These are phyloP conservation scores for Boletus rufocinnamomeus DNA, from an alignment of 768 basidiomycete genomes.

Conservation along the genomic window DNA sequence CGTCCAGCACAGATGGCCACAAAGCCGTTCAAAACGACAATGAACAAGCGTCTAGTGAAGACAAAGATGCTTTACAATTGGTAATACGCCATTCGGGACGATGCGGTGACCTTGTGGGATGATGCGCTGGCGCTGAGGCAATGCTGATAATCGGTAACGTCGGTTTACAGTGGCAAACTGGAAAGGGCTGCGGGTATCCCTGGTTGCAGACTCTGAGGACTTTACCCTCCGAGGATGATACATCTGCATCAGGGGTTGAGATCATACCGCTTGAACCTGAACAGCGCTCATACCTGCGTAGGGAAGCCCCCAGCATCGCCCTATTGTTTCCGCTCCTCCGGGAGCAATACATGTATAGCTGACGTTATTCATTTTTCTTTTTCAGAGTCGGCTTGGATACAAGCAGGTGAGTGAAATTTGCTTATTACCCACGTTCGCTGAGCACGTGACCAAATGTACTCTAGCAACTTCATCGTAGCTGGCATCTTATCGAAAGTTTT, in stretches of 20 bases:
- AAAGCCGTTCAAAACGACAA: constrained; percentile 15
- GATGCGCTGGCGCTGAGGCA: constrained; percentile 30
- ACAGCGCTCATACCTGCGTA: constrained; percentile 97
- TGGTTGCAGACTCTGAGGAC: constrained; percentile 37
- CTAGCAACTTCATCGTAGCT: constrained; percentile 84
- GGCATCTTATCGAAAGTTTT: constrained; percentile 83
- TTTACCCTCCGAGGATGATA: constrained; percentile 25
- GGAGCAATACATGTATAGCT: constrained; percentile 49
- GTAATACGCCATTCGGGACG: constrained; percentile 42
- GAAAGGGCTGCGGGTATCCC: constrained; percentile 91
- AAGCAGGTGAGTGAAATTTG: constrained; percentile 55
- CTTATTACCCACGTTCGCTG: constrained; percentile 2
- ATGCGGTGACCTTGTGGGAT: constrained; percentile 36
- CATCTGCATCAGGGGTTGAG: constrained; percentile 73
- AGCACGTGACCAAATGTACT: constrained; percentile 4
- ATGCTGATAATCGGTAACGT: constrained; percentile 69
- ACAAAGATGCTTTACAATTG: constrained; percentile 57
- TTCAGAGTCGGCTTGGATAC: constrained; percentile 74
- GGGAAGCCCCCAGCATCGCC: constrained; percentile 86
- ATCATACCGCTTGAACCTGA: constrained; percentile 98
- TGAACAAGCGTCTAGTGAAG: constrained; percentile 36
- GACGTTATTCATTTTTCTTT: constrained; percentile 40
- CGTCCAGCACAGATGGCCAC: constrained; percentile 14
- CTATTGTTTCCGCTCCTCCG: constrained; percentile 42
- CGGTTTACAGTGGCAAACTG: constrained; percentile 63